Base-by-base conservation (phyloP, 2,329 filamentous ascomycete species). In the Penicillium sp. region DNA sequence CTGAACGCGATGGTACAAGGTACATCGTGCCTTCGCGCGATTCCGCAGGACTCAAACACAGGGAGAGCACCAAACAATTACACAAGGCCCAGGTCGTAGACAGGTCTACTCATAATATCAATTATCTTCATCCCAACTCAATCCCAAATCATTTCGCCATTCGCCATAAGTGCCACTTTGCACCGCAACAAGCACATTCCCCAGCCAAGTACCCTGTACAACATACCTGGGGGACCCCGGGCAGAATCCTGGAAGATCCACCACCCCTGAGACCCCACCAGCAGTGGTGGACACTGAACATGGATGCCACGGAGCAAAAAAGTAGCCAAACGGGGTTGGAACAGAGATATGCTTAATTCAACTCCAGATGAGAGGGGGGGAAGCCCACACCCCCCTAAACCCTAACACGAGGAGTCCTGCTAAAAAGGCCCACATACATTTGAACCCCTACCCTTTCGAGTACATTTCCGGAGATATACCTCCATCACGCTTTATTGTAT, bases 331-430 rank as follows among this genome's bases (percentile, higher is more conserved):
- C 50, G 42, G 46, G 56, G 53, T 54, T 56, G 50, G 56, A 46
- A 57, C 50, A 47, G 51, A 61, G 57, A 61, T 61, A 61, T 61
- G 59, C 59, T 61, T 61, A 61, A 61, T 54, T 57, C 57, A 52
- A 61, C 59, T 59, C 56, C 59, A 60, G 52, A 57, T 54, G 41
- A 25, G 22, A 41, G 41, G 51, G 46, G 39, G 46, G 48, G 38
- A 33, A 53, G 41, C 55, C 54, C 54, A 45, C 36, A 38, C 46
- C 47, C 48, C 41, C 46, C 46, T 25, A 36, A 44, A 45, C 41
- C 46, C 46, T 25, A 36, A 42, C 41, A 53, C 39, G 28, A 49
- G 44, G 41, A 37, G 5, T 36, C n/a, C 36, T 12, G 5, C 13
- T 46, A 42, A 41, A 44, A 31, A 45, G 50, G 41, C 38, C 47